Percentiles rank a stretch among this genome's conserved stretches.
Conservation (phyloP, 345 rosid genomes). For the Excoecaria agallocha region DNA sequence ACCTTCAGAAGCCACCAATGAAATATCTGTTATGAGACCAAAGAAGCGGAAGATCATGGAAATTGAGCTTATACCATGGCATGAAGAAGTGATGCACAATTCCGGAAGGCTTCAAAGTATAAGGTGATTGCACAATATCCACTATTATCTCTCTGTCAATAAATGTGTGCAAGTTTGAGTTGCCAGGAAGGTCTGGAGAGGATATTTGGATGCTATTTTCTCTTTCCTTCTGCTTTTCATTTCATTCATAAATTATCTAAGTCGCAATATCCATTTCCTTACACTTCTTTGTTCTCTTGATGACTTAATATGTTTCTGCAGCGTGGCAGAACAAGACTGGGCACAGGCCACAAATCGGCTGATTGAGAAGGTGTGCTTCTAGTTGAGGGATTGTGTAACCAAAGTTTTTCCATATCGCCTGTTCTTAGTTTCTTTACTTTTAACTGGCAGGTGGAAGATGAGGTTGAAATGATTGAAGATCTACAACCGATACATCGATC, state of each 20-base stretch:
- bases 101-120: conserved; percentile 47
- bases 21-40: conserved; percentile 30
- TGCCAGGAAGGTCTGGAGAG: neutral
- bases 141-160: neutral
- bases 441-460: conserved; percentile 57
- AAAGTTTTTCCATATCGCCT: neutral
- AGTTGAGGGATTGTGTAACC: conserved; percentile 4
- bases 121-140: conserved; percentile 41
- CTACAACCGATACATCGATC: conserved; percentile 40
- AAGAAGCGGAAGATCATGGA: conserved; percentile 66
- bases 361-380: conserved; percentile 64
- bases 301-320: conserved; percentile 33
- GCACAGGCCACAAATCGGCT: conserved; percentile 56
- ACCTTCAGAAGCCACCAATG: conserved; percentile 29
- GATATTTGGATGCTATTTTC: neutral
- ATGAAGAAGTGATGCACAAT: conserved; percentile 53
- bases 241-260: neutral
- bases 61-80: conserved; percentile 59
- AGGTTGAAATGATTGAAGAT: conserved; percentile 48
- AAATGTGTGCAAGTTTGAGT: neutral
- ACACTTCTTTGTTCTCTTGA: neutral
- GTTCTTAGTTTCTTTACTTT: conserved; percentile 20
- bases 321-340: conserved; percentile 70
- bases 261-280: neutral
- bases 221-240: neutral